Conservation (phyloP, 441 rosid species). For the Gossypium gossypioides region DNA sequence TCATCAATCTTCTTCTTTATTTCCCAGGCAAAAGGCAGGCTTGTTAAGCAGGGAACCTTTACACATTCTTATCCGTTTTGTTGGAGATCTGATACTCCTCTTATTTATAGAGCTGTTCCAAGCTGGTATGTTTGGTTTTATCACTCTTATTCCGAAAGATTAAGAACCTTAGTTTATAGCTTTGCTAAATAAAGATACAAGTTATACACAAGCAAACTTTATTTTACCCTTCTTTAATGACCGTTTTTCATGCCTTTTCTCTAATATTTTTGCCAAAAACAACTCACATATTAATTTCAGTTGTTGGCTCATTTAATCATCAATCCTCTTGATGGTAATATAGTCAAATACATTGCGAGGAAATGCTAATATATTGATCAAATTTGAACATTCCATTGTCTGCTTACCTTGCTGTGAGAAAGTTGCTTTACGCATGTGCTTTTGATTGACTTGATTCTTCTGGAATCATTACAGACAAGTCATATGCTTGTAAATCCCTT, state of each 20-base stretch:
- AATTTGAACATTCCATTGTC: neutral
- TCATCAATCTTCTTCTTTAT: constrained; percentile 10
- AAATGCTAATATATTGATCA: neutral
- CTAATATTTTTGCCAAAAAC: neutral
- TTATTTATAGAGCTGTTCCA: constrained; percentile 94
- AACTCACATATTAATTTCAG: neutral
- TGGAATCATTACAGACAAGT: neutral
- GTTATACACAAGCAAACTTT: neutral
- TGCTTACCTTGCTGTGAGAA: neutral
- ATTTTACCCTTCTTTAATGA: neutral
- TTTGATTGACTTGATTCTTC: neutral
- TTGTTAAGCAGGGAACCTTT: constrained; percentile 75
- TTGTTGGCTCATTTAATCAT: neutral
- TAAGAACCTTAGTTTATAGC: neutral
- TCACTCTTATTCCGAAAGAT: neutral
- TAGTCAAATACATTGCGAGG: neutral
- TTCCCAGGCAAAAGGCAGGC: constrained; percentile 84
- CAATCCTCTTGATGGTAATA: neutral
- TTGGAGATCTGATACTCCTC: constrained; percentile 97
- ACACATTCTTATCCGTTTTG: constrained; percentile 88
- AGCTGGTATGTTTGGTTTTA: constrained; percentile 56
- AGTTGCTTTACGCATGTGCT: neutral
- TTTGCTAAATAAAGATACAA: neutral
- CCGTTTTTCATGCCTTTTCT: neutral
- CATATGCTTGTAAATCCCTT: neutral